Percentiles rank a stretch among this genome's conserved stretches.
Evolutionary conservation across 2,329 filamentous ascomycete genomes (phyloP).

Genomic region (Pestalotiopsis sp.): DNA sequence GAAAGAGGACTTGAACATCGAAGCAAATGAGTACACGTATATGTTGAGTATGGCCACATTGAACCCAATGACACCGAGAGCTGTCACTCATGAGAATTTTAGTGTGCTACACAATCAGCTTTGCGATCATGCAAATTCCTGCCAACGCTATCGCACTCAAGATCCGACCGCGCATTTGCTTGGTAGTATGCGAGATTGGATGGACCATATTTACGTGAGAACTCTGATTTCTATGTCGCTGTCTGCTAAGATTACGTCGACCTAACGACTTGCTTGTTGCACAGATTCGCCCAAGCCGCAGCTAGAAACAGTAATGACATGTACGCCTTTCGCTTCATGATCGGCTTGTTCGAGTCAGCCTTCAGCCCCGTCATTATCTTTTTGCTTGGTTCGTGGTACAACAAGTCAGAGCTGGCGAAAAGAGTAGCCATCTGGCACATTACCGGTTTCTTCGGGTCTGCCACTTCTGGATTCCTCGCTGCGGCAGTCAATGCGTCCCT

Average conservation of each 20-base stretch:
- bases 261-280: slow-evolving; percentile 11
- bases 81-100: background rate
- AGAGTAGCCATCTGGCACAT: slow-evolving; percentile 28
- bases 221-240: background rate
- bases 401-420: slow-evolving; percentile 28
- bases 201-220: slow-evolving; percentile 17
- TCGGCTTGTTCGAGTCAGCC: slow-evolving; percentile 32
- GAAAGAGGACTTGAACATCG: slow-evolving; percentile 13
- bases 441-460: slow-evolving; percentile 26
- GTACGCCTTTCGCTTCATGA: slow-evolving; percentile 33
- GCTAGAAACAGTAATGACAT: slow-evolving; percentile 23
- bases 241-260: background rate
- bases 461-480: slow-evolving; percentile 31
- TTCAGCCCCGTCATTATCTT: slow-evolving; percentile 32
- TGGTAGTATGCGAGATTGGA: slow-evolving; percentile 27
- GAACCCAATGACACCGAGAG: too few relatives aligned
- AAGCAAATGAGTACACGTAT: slow-evolving; percentile 16
- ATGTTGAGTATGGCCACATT: background rate
- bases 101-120: slow-evolving; percentile 14
- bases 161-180: slow-evolving; percentile 28
- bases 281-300: slow-evolving; percentile 31
- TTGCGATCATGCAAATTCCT: background rate
- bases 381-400: slow-evolving; percentile 33
- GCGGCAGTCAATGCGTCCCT: slow-evolving; percentile 29
- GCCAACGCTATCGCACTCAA: slow-evolving; percentile 7